Conservation (phyloP, 1,284 basidiomycete species). For the Tetrapyrgos nigripes region DNA sequence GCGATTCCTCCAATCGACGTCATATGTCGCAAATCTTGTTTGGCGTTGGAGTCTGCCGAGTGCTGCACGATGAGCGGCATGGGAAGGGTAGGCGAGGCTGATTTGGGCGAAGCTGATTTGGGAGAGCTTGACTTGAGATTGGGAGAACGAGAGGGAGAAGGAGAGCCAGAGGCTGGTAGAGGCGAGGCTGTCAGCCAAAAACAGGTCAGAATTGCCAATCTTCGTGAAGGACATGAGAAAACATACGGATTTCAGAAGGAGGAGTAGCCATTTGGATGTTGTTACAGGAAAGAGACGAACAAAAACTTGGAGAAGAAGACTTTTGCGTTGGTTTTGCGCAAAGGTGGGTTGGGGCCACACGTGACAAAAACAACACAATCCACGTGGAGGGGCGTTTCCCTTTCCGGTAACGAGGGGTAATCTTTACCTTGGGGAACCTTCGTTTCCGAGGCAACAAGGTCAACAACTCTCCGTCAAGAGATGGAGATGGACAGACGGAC, state of each 20-base stretch:
- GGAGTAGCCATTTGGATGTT: background rate
- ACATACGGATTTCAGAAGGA: background rate
- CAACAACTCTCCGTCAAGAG: too few relatives aligned
- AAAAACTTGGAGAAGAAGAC: too few relatives aligned
- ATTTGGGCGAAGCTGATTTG: background rate
- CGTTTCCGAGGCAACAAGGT: too few relatives aligned
- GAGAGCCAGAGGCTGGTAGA: background rate
- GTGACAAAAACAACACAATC: too few relatives aligned
- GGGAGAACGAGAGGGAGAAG: background rate
- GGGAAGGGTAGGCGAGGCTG: background rate
- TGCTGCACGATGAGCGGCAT: background rate
- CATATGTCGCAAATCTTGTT: slow-evolving; percentile 13
- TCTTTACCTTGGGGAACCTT: too few relatives aligned
- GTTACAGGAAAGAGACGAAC: too few relatives aligned
- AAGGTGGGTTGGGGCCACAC: too few relatives aligned
- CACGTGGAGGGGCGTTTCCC: too few relatives aligned
- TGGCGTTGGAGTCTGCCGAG: background rate
- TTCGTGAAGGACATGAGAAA: background rate
- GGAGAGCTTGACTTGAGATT: background rate
- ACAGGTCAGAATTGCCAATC: background rate
- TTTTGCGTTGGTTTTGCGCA: too few relatives aligned
- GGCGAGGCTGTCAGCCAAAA: background rate
- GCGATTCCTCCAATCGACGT: slow-evolving; percentile 9
- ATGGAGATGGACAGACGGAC: too few relatives aligned
- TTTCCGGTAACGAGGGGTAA: too few relatives aligned